Evolutionary conservation across 805 yeast genomes (phyloP).

Genomic region (Saccharomycopsis sp.): DNA sequence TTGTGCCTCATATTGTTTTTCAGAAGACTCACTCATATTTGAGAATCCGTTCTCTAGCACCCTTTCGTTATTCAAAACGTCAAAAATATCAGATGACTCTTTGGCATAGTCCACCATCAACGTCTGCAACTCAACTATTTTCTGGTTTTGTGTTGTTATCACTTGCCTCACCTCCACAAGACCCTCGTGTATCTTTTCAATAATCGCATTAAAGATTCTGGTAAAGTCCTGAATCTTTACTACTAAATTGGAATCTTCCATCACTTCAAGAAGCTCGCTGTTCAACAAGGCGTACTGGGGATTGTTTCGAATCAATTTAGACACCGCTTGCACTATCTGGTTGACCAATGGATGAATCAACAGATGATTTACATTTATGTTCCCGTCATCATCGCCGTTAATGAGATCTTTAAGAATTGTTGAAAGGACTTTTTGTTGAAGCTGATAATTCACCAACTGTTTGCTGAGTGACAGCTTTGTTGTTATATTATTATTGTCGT

Average conservation of each 20-base stretch:
- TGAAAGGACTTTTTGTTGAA: not conserved
- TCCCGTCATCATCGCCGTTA: not conserved
- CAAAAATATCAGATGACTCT: not conserved
- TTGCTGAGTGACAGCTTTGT: not conserved
- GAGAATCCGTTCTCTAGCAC: not conserved
- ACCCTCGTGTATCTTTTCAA: not conserved
- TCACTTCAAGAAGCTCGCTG: not conserved
- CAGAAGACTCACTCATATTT: not conserved
- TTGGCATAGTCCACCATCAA: not conserved
- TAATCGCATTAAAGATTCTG: not conserved
- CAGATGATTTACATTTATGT: not conserved
- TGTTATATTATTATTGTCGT: not conserved
- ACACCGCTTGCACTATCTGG: not conserved
- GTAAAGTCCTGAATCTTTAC: not conserved
- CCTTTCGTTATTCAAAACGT: not conserved
- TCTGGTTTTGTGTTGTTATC: not conserved
- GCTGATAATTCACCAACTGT: not conserved
- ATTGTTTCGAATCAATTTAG: not conserved
- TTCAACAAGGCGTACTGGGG: not conserved
- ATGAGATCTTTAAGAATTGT: constrained; percentile 1
- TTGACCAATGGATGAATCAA: not conserved
- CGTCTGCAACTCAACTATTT: not conserved
- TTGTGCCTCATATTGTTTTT: not conserved
- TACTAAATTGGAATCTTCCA: not conserved
- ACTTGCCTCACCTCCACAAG: not conserved